Percentiles rank a stretch among this genome's conserved stretches.
Conservation (phyloP, 2,329 filamentous ascomycete species). For the Neofusicoccum ribis region DNA sequence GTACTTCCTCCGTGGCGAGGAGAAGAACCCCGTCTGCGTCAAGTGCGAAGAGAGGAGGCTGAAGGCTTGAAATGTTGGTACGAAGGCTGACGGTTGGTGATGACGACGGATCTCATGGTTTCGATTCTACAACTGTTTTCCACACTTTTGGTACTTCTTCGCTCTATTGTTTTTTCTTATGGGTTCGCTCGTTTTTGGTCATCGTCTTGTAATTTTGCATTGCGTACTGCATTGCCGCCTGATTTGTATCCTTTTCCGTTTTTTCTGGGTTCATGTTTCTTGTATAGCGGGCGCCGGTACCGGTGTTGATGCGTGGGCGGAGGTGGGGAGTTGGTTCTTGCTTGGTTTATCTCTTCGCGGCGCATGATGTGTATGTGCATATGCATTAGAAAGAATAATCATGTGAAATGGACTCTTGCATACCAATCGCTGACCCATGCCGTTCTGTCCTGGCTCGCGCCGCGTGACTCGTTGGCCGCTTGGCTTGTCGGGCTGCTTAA, state of each 20-base stretch:
- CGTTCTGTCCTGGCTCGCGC: too few species aligned
- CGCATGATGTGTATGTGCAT: neutral
- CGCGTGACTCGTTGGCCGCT: too few species aligned
- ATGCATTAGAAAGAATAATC: neutral
- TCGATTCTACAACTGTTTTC: neutral
- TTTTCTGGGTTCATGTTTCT: neutral
- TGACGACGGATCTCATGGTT: neutral
- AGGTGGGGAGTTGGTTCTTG: neutral
- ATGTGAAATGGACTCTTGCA: too few species aligned
- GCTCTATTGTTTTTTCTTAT: neutral
- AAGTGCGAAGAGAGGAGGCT: conserved; percentile 62
- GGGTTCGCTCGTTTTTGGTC: neutral
- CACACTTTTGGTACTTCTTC: neutral
- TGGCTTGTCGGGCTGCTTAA: too few species aligned
- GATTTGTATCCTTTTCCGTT: neutral
- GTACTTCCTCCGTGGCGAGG: conserved; percentile 62
- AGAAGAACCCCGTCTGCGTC: conserved; percentile 62
- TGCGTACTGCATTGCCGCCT: neutral
- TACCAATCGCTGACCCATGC: too few species aligned
- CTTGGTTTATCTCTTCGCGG: neutral
- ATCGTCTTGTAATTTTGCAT: neutral
- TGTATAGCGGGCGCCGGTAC: neutral
- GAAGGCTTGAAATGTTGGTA: conserved; percentile 49
- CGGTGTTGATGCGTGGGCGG: neutral
- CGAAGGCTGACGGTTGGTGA: neutral